These are phyloP conservation scores for Bauhinia variegata DNA, from an alignment of 306 rosid species.

Conservation along the genomic window DNA sequence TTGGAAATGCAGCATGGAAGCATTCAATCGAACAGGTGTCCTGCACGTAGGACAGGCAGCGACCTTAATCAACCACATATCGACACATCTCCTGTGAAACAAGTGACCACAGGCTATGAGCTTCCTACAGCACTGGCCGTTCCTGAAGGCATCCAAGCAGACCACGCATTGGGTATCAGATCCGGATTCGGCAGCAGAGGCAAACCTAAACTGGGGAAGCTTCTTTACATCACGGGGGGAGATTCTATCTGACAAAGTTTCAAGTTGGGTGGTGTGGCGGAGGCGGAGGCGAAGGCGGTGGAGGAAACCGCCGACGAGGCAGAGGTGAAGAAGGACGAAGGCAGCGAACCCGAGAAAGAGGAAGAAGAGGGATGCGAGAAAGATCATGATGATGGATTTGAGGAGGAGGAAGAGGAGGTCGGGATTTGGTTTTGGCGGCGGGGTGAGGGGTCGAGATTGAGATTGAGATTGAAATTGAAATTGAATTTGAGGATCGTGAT, in stretches of 20 bases:
- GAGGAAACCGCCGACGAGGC: slow-evolving; percentile 56
- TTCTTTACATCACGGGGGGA: slow-evolving; percentile 47
- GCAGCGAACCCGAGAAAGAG: slow-evolving; percentile 75
- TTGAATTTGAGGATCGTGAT: too few species aligned
- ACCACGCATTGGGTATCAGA: slow-evolving; percentile 63
- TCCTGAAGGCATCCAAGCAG: slow-evolving; percentile 68
- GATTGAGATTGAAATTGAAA: too few species aligned
- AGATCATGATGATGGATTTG: slow-evolving; percentile 69
- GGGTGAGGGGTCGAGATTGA: too few species aligned
- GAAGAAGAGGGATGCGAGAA: slow-evolving; percentile 77
- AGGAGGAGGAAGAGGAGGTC: slow-evolving; percentile 67
- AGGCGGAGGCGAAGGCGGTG: slow-evolving; percentile 64
- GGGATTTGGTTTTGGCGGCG: slow-evolving; percentile 59
- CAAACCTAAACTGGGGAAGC: slow-evolving; percentile 65
- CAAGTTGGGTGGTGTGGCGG: slow-evolving; percentile 33
- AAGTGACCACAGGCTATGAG: slow-evolving; percentile 70
- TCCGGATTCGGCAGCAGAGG: slow-evolving; percentile 21
- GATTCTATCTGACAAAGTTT: slow-evolving; percentile 43
- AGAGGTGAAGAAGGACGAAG: slow-evolving; percentile 64
- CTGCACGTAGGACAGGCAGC: slow-evolving; percentile 87
- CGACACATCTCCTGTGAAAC: slow-evolving; percentile 75
- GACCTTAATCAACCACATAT: slow-evolving; percentile 75
- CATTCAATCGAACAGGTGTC: slow-evolving; percentile 56
- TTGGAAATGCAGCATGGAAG: background rate
- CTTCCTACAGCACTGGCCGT: slow-evolving; percentile 75